Evolutionary conservation across 202 grass and related monocot genomes (phyloP), one percentile per base, ranked within the genome.

Genomic region (Alloteropsis angusta): DNA sequence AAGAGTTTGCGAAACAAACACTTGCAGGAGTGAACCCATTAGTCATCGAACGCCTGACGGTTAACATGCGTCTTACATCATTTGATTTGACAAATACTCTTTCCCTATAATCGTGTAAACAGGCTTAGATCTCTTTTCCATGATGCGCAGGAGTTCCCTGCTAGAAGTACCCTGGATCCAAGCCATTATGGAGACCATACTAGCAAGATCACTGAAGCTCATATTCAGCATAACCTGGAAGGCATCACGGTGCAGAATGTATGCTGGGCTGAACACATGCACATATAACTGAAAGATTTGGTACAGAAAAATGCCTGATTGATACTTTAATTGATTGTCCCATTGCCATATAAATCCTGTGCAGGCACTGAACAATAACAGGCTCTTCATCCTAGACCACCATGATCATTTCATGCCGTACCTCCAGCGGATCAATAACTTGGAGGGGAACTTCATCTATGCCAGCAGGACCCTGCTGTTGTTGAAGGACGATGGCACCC

Each of bases 21-120:
- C 87, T 99, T 38, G 96, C 96, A 35, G 96, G 96, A 4, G 90
- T 99, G 28, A 99, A 99, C 68, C 96, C 92, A 7, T 86, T 99
- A 30, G 49, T 87, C 12, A 99, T 99, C 66, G 80, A 45, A 65
- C 88, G 70, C 10, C 76, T 99, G 57, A 75, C 77, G 91, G 91
- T 97, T 65, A 80, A 83, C 9, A 13, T n/a, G n/a, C n/a, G n/a
- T 62, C 26, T 68, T 68, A 6, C 80, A 41, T 55, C 35, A 56
- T 68, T 68, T 36, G 13, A 79, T 32, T 10, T 22, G 21, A 82
- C 59, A 15, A 58, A 79, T 60, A 28, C 23, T 17, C 58, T 45
- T 21, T 9, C 9, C 21, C 12, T 30, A 13, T 14, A 76, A 38
- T 59, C 2, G 17, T 11, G 1, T 36, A 76, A 58, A 35, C 41